phyloP scores from a whole-genome alignment of 345 rosid genomes.

The Carallia pectinifolia region DNA sequence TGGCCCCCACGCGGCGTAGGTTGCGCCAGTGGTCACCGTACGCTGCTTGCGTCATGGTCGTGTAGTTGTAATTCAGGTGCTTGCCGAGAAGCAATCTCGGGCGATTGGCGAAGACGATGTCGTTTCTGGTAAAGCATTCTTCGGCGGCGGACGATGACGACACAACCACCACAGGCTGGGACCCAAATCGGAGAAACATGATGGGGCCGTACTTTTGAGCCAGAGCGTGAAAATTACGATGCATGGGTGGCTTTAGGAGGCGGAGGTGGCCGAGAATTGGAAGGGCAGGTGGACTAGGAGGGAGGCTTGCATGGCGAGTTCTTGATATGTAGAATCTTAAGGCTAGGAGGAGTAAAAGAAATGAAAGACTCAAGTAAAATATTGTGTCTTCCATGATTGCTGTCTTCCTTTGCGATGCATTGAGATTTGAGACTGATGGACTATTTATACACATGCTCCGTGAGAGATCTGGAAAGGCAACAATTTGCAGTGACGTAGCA shows the following conservation, averaged over 20 bases:
- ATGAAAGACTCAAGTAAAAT: not conserved
- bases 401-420: no score
- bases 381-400: no score
- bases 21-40: constrained; percentile 51
- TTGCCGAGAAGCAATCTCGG: no score
- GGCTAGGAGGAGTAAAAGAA: constrained; percentile 10
- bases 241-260: constrained; percentile 16
- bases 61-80: constrained; percentile 29
- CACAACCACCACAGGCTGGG: constrained; percentile 17
- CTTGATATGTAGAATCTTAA: not conserved
- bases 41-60: constrained; percentile 24
- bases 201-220: constrained; percentile 19
- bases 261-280: constrained; percentile 25
- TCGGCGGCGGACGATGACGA: constrained; percentile 17
- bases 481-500: no score
- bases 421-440: no score
- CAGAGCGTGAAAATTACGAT: constrained; percentile 13
- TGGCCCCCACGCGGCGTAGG: constrained; percentile 39
- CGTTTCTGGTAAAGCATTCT: constrained; percentile 32
- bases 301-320: not conserved
- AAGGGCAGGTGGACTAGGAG: constrained; percentile 23
- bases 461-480: no score
- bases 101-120: constrained; percentile 2
- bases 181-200: constrained; percentile 32
- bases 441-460: no score